These are phyloP conservation scores for Saccharomycopsis guyanensis DNA, from an alignment of 805 yeast species.

Conservation along the genomic window DNA sequence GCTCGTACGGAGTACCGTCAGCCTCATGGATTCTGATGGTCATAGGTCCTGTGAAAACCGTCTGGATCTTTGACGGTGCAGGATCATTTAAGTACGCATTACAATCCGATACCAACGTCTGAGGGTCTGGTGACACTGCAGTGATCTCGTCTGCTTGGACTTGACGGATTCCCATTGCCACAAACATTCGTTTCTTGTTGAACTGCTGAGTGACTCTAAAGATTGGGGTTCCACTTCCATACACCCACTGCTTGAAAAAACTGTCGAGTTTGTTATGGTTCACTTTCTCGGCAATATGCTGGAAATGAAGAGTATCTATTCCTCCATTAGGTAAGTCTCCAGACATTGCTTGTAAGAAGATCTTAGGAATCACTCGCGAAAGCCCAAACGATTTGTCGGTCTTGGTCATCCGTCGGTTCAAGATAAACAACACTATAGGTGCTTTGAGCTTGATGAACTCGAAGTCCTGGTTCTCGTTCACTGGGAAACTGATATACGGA, in stretches of 20 bases:
- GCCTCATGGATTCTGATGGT: conserved; percentile 96
- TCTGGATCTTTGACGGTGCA: conserved; percentile 21
- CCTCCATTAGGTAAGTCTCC: conserved; percentile 79
- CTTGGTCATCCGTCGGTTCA: conserved; percentile 91
- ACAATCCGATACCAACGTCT: conserved; percentile 35
- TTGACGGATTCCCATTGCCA: conserved; percentile 92
- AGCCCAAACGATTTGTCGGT: conserved; percentile 92
- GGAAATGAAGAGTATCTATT: conserved; percentile 77
- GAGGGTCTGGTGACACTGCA: conserved; percentile 28
- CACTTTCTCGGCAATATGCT: conserved; percentile 90
- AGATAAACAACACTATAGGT: conserved; percentile 74
- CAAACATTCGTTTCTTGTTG: conserved; percentile 86
- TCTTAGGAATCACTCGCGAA: conserved; percentile 82
- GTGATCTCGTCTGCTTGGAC: conserved; percentile 59
- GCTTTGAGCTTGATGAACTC: conserved; percentile 71
- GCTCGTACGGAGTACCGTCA: conserved; percentile 98
- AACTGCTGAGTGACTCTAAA: conserved; percentile 86
- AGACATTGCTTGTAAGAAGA: conserved; percentile 90
- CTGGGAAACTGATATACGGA: conserved; percentile 60
- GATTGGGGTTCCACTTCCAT: conserved; percentile 80
- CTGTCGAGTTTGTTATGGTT: conserved; percentile 74
- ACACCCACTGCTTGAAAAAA: conserved; percentile 92
- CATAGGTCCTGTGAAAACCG: conserved; percentile 83
- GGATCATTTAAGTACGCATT: conserved; percentile 6
- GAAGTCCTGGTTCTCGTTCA: conserved; percentile 38